Conservation (phyloP, 2,329 filamentous ascomycete species). For the Penicillium frequentans region DNA sequence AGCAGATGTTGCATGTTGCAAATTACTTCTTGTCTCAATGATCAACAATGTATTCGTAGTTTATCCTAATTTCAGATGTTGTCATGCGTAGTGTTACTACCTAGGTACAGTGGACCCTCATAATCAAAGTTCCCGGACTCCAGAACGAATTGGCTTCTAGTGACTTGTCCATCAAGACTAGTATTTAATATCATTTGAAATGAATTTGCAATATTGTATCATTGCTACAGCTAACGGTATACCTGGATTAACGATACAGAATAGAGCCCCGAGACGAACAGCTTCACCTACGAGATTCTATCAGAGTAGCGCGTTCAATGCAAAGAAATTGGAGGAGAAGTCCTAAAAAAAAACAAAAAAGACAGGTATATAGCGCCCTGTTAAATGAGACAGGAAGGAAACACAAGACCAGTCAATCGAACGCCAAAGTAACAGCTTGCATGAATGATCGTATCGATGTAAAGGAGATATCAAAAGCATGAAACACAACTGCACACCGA, state of each 20-base stretch:
- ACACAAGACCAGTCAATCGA: neutral
- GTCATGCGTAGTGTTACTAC: too few species aligned
- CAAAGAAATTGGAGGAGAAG: neutral
- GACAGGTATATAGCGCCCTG: neutral
- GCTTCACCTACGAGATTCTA: neutral
- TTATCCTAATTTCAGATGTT: too few species aligned
- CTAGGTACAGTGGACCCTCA: too few species aligned
- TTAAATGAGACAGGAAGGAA: neutral
- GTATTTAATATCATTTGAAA: neutral
- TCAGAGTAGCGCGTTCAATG: neutral
- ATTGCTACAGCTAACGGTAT: neutral
- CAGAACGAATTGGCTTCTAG: too few species aligned
- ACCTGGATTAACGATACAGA: neutral
- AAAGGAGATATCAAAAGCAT: neutral
- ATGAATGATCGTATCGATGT: slow-evolving; percentile 3
- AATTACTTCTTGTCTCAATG: neutral
- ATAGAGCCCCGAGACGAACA: neutral
- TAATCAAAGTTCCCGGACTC: too few species aligned
- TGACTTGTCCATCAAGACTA: too few species aligned
- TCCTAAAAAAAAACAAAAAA: too few species aligned
- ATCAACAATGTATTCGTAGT: neutral
- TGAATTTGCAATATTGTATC: neutral
- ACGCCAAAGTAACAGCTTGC: neutral
- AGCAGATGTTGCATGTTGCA: slow-evolving; percentile 14
- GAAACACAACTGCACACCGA: neutral